Base-by-base conservation (phyloP, 768 basidiomycete genomes). In the Agaricus subrufescens region DNA sequence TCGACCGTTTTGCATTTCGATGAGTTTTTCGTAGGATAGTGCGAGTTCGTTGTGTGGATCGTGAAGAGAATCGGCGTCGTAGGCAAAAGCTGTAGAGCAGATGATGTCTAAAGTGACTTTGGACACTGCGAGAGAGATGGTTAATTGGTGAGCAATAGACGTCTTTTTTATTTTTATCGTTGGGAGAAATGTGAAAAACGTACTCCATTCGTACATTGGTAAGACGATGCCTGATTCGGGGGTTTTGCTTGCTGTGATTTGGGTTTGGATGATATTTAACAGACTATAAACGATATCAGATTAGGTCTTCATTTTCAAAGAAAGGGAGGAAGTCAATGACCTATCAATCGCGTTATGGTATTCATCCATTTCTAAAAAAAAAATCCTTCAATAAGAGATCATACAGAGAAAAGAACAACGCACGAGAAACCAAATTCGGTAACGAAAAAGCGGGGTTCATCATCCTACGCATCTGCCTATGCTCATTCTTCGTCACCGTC, bases 31-130 rank as follows among this genome's bases (percentile, higher is more conserved):
- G 55, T 78, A 81, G 6, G 80, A 78, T 31, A 71, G 67, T 8
- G 78, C 74, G 15, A 81, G 69, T 53, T 76, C 76, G 52, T 78
- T 78, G 53, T 75, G 63, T 0, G 79, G 75, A 55, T 78, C 68
- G 60, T 71, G 72, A 11, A 81, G 65, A 2, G 75, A 74, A 58
- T 80, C 73, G 6, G 78, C 58, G 38, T 68, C 64, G 61, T 81
- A 81, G 11, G 76, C 77, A 52, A 81, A 79, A 0, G 77, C 78
- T 9, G 80, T 76, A 6, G 70, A 69, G 64, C 78, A 80, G 45
- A 81, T 80, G 52, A 81, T 78, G 59, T 81, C 79, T 7, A 82
- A 70, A 0, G 80, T 80, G 0, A 74, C 76, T 66, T 78, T 80
- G 60, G 75, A 75, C 73, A 79, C 78, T 80, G 19, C 19, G 19